phyloP scores from a whole-genome alignment of 106 monocot species.

The Dendrobium nobile region DNA sequence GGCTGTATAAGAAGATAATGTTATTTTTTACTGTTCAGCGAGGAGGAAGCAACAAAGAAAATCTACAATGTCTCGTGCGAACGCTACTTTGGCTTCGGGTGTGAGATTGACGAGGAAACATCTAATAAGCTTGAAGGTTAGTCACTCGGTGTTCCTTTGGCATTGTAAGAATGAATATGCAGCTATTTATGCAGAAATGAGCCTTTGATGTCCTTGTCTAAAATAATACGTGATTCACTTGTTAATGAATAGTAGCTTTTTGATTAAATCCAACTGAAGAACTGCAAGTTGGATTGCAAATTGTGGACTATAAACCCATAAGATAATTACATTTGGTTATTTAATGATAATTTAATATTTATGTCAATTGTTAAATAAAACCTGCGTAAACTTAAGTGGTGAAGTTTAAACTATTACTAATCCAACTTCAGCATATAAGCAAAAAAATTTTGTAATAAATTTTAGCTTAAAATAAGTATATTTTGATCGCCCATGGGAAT shows the following conservation, averaged over 20 bases:
- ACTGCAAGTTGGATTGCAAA: background rate
- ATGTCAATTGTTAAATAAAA: background rate
- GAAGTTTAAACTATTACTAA: no score
- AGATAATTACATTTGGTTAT: background rate
- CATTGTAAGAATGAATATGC: background rate
- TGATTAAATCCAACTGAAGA: background rate
- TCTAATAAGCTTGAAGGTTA: constrained; percentile 83
- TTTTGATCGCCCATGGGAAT: no score
- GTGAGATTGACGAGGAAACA: constrained; percentile 82
- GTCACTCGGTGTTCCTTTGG: background rate
- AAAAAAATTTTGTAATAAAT: no score
- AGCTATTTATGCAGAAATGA: background rate
- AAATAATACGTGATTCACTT: background rate
- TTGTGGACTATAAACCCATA: background rate
- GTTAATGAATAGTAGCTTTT: background rate
- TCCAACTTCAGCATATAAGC: no score
- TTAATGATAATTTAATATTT: background rate
- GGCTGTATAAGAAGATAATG: background rate
- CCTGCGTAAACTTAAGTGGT: no score
- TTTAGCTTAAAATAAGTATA: no score
- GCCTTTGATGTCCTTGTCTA: background rate
- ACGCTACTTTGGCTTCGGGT: constrained; percentile 84
- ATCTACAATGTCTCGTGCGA: constrained; percentile 93
- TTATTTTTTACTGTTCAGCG: constrained; percentile 23
- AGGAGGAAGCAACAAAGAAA: constrained; percentile 85